Percentiles rank a stretch among this genome's conserved stretches.
phyloP scores from a whole-genome alignment of 2,329 filamentous ascomycete genomes.

The Epichloe uncinata region DNA sequence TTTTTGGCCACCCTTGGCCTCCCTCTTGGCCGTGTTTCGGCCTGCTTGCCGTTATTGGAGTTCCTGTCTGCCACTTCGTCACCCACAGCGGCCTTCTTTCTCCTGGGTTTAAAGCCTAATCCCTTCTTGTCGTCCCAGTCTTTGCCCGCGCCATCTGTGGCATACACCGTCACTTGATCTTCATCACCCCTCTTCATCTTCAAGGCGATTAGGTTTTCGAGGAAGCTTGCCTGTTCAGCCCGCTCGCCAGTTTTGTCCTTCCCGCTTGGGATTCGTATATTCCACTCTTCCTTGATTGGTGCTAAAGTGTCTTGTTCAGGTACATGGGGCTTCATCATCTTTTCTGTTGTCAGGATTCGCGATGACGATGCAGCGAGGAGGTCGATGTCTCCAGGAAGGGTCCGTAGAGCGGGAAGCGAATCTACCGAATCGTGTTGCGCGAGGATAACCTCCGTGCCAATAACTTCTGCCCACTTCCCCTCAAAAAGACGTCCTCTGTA shows the following conservation, averaged over 20 bases:
- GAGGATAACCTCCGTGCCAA: constrained; percentile 76
- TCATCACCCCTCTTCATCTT: constrained; percentile 52
- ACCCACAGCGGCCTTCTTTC: constrained; percentile 8
- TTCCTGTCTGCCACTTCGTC: neutral
- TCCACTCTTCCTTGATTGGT: constrained; percentile 27
- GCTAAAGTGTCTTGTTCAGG: constrained; percentile 21
- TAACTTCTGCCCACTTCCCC: constrained; percentile 68
- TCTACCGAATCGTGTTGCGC: constrained; percentile 25
- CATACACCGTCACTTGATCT: constrained; percentile 51
- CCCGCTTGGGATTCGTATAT: constrained; percentile 31
- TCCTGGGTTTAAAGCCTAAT: constrained; percentile 25
- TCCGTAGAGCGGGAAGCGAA: constrained; percentile 28
- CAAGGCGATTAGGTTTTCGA: constrained; percentile 51
- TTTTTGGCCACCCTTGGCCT: neutral
- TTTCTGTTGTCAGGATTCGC: constrained; percentile 42
- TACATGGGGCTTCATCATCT: constrained; percentile 38
- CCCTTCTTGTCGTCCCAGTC: constrained; percentile 28
- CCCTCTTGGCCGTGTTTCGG: constrained; percentile 1
- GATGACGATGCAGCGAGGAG: constrained; percentile 53
- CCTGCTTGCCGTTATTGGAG: constrained; percentile 7
- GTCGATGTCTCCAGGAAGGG: constrained; percentile 43
- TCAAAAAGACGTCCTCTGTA: constrained; percentile 69
- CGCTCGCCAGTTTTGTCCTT: constrained; percentile 35
- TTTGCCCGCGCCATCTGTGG: constrained; percentile 29
- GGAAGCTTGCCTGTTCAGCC: constrained; percentile 39